Evolutionary conservation across 2,329 filamentous ascomycete species (phyloP).

Genomic region (Dendryphion nanum): DNA sequence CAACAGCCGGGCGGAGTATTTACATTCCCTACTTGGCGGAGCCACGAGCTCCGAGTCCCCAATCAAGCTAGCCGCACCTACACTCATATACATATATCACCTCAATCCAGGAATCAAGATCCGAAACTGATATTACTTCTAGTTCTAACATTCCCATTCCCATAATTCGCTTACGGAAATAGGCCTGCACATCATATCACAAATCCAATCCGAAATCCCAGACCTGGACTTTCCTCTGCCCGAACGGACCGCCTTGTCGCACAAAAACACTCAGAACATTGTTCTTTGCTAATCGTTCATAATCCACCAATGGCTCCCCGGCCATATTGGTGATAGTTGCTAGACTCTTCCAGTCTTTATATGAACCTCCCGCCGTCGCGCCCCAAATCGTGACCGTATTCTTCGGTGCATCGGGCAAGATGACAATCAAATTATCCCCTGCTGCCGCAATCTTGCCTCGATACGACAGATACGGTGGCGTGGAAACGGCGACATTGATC

Average conservation of each 20-base stretch:
- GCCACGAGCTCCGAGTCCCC: too few relatives aligned
- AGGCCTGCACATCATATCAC: too few relatives aligned
- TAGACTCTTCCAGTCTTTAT: slow-evolving; percentile 30
- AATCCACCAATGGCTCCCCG: slow-evolving; percentile 32
- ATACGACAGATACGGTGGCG: slow-evolving; percentile 31
- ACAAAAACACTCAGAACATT: slow-evolving; percentile 32
- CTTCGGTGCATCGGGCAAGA: slow-evolving; percentile 31
- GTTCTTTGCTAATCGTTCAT: slow-evolving; percentile 21
- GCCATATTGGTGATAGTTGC: slow-evolving; percentile 29
- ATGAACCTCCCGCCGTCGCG: slow-evolving; percentile 25
- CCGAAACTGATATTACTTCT: too few relatives aligned
- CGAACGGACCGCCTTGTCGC: slow-evolving; percentile 33
- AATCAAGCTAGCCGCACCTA: too few relatives aligned
- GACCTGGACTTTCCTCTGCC: slow-evolving; percentile 31
- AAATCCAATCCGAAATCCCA: slow-evolving; percentile 30
- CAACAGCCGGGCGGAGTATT: too few relatives aligned
- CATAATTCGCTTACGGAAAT: too few relatives aligned
- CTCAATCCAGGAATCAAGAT: too few relatives aligned
- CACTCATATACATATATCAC: too few relatives aligned
- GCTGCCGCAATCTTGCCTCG: slow-evolving; percentile 29
- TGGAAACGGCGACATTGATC: slow-evolving; percentile 27
- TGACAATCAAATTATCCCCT: slow-evolving; percentile 27
- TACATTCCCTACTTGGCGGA: too few relatives aligned
- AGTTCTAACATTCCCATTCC: too few relatives aligned
- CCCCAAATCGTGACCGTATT: slow-evolving; percentile 26